Percentiles rank a stretch among this genome's conserved stretches.
phyloP scores from a whole-genome alignment of 2,329 filamentous ascomycete genomes.

The Aspergillus sp. region DNA sequence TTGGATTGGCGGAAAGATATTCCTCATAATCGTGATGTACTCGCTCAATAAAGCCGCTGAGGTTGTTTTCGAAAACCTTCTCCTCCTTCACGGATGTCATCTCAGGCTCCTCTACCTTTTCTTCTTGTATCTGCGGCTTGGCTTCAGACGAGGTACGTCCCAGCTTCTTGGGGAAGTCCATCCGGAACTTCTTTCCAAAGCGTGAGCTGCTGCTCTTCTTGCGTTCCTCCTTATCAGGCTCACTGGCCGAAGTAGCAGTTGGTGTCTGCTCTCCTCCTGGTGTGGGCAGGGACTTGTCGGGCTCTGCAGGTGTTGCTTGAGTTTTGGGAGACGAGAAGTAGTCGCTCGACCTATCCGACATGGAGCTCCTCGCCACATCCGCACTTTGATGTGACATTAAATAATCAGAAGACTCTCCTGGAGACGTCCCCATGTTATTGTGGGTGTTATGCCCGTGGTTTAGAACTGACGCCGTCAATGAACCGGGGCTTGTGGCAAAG shows the following conservation, averaged over 20 bases:
- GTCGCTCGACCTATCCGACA: slow-evolving; percentile 63
- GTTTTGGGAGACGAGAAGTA: slow-evolving; percentile 68
- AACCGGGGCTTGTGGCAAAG: slow-evolving; percentile 64
- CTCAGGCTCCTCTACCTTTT: slow-evolving; percentile 62
- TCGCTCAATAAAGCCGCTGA: slow-evolving; percentile 46
- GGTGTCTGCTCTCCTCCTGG: slow-evolving; percentile 45
- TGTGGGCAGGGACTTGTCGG: slow-evolving; percentile 49
- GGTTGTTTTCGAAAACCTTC: slow-evolving; percentile 46
- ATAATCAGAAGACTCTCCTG: slow-evolving; percentile 33
- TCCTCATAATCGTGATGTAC: slow-evolving; percentile 49
- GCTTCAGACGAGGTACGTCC: slow-evolving; percentile 66
- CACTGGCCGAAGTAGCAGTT: slow-evolving; percentile 53
- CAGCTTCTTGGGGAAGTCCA: slow-evolving; percentile 77
- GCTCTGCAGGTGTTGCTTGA: slow-evolving; percentile 48
- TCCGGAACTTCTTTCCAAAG: slow-evolving; percentile 82
- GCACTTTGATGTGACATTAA: slow-evolving; percentile 54
- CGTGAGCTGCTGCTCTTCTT: slow-evolving; percentile 55
- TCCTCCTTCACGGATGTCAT: slow-evolving; percentile 54
- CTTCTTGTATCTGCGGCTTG: slow-evolving; percentile 72
- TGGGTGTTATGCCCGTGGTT: slow-evolving; percentile 20
- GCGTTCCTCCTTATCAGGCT: slow-evolving; percentile 62
- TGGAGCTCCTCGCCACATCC: slow-evolving; percentile 48
- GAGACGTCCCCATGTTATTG: slow-evolving; percentile 34
- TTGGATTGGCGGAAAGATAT: slow-evolving; percentile 38
- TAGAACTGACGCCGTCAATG: slow-evolving; percentile 33